phyloP scores from a whole-genome alignment of 768 basidiomycete species.

The Tricholoma sp. region DNA sequence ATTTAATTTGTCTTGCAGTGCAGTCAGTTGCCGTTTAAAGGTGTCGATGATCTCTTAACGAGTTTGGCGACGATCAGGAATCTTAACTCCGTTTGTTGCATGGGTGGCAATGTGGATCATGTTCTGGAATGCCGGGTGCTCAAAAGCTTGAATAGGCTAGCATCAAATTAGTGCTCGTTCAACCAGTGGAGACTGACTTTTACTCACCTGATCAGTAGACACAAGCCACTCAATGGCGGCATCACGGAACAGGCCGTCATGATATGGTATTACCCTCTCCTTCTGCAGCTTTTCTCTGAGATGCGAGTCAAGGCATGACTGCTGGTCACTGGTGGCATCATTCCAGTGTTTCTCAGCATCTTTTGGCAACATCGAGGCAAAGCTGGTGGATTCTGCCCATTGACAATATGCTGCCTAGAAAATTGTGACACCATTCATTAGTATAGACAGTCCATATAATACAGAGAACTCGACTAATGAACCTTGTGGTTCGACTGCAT shows the following conservation, averaged over 20 bases:
- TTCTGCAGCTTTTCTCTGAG: neutral
- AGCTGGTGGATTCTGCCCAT: constrained; percentile 7
- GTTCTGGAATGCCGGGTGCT: constrained; percentile 24
- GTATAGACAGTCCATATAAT: too few species aligned
- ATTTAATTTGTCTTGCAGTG: too few species aligned
- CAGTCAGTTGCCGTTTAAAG: too few species aligned
- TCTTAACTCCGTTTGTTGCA: constrained; percentile 23
- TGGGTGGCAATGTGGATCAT: constrained; percentile 19
- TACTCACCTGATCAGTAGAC: too few species aligned
- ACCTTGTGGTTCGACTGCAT: neutral
- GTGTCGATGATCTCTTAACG: constrained; percentile 20
- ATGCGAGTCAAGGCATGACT: neutral
- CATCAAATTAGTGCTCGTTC: neutral
- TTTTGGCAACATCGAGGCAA: constrained; percentile 15
- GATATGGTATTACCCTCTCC: too few species aligned
- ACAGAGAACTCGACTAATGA: neutral
- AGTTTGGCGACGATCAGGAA: constrained; percentile 19
- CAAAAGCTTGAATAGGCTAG: constrained; percentile 1
- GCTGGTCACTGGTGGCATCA: neutral
- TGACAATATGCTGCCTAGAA: constrained; percentile 6
- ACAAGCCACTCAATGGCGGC: too few species aligned
- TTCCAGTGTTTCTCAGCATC: constrained; percentile 12
- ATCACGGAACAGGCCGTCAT: too few species aligned
- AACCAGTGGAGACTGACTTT: too few species aligned
- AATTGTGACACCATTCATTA: neutral